Conservation (phyloP, 116 monocot species). For the Cymodocea nodosa region DNA sequence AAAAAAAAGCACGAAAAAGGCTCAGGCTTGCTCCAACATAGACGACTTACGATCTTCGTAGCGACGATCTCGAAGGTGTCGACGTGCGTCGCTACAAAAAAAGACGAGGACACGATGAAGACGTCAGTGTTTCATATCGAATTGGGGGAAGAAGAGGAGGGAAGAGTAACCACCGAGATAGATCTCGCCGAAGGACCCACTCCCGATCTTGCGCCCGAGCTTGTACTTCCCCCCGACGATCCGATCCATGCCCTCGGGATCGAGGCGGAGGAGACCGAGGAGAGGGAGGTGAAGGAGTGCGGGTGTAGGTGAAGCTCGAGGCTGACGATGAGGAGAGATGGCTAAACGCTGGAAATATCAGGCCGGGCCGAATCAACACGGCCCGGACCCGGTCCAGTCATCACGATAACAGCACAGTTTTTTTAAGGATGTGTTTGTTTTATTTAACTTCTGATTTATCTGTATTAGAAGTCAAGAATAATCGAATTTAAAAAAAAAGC, state of each 20-base stretch:
- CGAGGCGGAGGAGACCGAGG: neutral
- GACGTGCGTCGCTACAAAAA: constrained; percentile 65
- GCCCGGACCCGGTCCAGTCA: too few relatives aligned
- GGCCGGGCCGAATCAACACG: too few relatives aligned
- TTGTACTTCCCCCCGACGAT: constrained; percentile 89
- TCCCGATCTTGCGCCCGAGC: constrained; percentile 95
- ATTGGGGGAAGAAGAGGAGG: neutral
- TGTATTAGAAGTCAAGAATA: too few relatives aligned
- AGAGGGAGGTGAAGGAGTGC: too few relatives aligned
- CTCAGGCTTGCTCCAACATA: neutral
- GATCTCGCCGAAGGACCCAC: constrained; percentile 97
- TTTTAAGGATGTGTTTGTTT: too few relatives aligned
- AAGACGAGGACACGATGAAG: constrained; percentile 1
- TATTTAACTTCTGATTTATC: too few relatives aligned
- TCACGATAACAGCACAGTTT: too few relatives aligned
- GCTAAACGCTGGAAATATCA: too few relatives aligned
- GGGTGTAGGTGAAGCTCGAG: too few relatives aligned
- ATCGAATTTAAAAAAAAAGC: too few relatives aligned
- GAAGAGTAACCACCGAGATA: constrained; percentile 47
- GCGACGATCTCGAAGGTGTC: constrained; percentile 93
- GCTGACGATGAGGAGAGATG: too few relatives aligned
- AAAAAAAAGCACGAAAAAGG: neutral
- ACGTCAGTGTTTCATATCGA: neutral
- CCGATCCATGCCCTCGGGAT: constrained; percentile 43
- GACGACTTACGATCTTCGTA: constrained; percentile 69